These are phyloP conservation scores for Irpex rosettiformis DNA, from an alignment of 1,284 basidiomycete genomes.

Conservation along the genomic window DNA sequence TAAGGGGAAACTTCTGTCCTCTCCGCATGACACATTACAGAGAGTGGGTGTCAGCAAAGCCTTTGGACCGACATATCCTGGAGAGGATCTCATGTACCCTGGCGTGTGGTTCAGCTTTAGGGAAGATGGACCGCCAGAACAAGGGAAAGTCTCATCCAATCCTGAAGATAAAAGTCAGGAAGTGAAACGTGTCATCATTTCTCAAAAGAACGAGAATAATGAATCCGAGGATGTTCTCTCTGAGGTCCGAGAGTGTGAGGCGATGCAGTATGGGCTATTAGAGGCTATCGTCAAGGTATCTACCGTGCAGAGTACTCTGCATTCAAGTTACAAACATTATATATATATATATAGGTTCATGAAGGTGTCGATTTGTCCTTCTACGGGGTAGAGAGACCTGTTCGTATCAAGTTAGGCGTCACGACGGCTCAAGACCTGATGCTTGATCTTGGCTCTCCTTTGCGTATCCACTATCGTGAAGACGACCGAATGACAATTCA, in stretches of 20 bases:
- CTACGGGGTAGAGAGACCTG: conserved; percentile 48
- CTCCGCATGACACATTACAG: conserved; percentile 53
- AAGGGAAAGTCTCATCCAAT: conserved; percentile 35
- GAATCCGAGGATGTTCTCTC: conserved; percentile 61
- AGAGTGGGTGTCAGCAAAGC: conserved; percentile 67
- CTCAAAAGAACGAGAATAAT: conserved; percentile 58
- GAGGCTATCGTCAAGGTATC: conserved; percentile 62
- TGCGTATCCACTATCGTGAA: conserved; percentile 80
- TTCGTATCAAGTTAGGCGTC: conserved; percentile 71
- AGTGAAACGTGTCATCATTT: conserved; percentile 71
- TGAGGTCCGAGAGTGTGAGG: conserved; percentile 57
- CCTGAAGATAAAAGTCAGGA: conserved; percentile 65
- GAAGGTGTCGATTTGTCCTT: conserved; percentile 71
- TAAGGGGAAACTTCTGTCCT: conserved; percentile 62
- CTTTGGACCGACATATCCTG: conserved; percentile 84
- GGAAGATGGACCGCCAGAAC: conserved; percentile 55
- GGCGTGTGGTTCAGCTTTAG: conserved; percentile 81
- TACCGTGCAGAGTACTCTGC: not conserved
- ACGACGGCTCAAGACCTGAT: conserved; percentile 81
- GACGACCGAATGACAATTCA: conserved; percentile 86
- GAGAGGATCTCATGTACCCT: conserved; percentile 75
- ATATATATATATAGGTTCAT: conserved; percentile 44
- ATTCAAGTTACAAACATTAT: not conserved
- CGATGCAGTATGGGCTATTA: conserved; percentile 71
- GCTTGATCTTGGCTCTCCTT: conserved; percentile 75